Evolutionary conservation across 257 asterid species (phyloP), one percentile per base, ranked within the genome.

Genomic region (Craterostigma plantagineum): DNA sequence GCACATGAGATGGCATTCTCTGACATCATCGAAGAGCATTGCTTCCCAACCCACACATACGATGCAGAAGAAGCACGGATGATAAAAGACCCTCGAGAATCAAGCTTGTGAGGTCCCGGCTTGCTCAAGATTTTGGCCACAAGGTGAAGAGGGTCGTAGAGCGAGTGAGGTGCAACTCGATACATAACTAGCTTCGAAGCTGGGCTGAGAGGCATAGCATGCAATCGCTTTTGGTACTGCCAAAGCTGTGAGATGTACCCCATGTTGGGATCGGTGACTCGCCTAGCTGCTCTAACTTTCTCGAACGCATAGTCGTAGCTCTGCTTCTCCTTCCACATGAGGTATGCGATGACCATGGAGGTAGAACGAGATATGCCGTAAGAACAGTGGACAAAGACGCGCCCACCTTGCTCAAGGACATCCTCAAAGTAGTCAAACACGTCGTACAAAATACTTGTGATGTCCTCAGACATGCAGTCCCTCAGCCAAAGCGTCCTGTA

Each of bases 361-460:
- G 91, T 76, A 33, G 98, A 87, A 18, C 98, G 63, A 44, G 98
- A 87, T 35, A 87, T 92, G 9, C 98, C 98, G 46, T 82, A 90
- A 53, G 79, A 80, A 53, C 95, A 87, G 44, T 87, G 98, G 17
- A 87, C 98, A 23, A 87, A 63, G 34, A 87, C 98, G 41, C 92
- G 79, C 6, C 95, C 93, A 43, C 71, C 73, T 64, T 68, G 85
- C 50, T 72, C 91, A n/a, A 72, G 71, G 34, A 82, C 93, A 58
- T 87, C 93, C 52, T 87, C 98, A 49, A 87, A 87, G 50, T 87
- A 87, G 63, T 87, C 98, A 56, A 87, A 87, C 49, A 76, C 95
- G 35, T 87, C 92, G 12, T 87, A 87, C 18, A 87, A 71, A 62
- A 87, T 72, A 36, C 98, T 82, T 0, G 95, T 87, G 14, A 87